Base-by-base conservation (phyloP, 2,329 filamentous ascomycete species). In the Fusarium euwallaceae region DNA sequence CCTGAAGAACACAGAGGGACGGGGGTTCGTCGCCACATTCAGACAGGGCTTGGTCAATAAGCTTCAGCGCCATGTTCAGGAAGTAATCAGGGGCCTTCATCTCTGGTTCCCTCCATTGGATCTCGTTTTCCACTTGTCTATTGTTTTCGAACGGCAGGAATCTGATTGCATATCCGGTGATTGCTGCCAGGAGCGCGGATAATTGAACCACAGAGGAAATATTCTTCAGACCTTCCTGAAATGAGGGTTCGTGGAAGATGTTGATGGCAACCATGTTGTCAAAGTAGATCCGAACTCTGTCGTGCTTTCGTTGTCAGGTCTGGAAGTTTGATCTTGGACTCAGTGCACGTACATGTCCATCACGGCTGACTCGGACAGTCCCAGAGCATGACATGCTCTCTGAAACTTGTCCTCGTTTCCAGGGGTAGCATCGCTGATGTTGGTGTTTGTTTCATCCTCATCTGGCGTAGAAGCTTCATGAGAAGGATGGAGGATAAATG, bases 1-100 rank as follows among this genome's bases (percentile, higher is more conserved):
- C 80, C 67, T 85, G 83, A 9, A 85, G 69, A 17, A 84, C 64
- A 64, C 78, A 81, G 22, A 84, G 72, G 1, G 81, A 78, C 3
- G 82, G 80, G 6, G 76, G 66, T 29, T 80, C 73, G 62, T 84
- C 82, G 9, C 71, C 78, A 63, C 79, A 81, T 29, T 80, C 78
- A 16, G 67, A 70, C 7, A 84, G 69, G 1, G 80, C 79, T 48
- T 80, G 71, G n/a, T 83, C 76, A 14, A 80, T 74, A 17, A 76
- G 70, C 11, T 51, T n/a, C 45, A 51, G 45, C n/a, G 39, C 39
- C 39, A 43, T 43, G 11, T 43, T 17, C 16, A 43, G 16, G 10
- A 43, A 43, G 39, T 43, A 20, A 43, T 43, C 39, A 1, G 39
- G 39, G 4, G 17, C 16, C 39, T 43, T 43, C 39, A 17, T 16